A percentile compares a stretch with the other conserved stretches of the same genome.
Evolutionary conservation across 345 rosid genomes (phyloP).

Genomic region (Aquilaria malaccensis): DNA sequence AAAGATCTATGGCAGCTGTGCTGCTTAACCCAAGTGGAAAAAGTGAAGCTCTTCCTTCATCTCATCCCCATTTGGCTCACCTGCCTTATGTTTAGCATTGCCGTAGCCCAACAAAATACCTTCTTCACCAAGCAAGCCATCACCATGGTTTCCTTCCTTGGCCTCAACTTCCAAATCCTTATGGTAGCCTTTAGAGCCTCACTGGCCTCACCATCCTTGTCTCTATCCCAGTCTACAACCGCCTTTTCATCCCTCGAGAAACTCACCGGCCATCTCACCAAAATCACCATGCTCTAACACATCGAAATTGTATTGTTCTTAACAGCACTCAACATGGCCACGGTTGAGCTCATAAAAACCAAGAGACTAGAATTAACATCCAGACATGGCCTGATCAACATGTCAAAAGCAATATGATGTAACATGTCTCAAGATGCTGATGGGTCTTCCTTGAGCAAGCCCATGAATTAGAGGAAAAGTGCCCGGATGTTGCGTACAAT

Average conservation of each 20-base stretch:
- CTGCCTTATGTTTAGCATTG: slow-evolving; percentile 65
- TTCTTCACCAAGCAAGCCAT: slow-evolving; percentile 63
- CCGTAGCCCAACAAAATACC: slow-evolving; percentile 64
- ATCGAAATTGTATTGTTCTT: slow-evolving; percentile 66
- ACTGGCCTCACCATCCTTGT: slow-evolving; percentile 46
- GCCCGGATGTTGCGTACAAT: too few species aligned
- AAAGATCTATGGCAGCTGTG: slow-evolving; percentile 81
- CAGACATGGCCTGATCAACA: slow-evolving; percentile 41
- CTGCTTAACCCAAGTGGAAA: slow-evolving; percentile 71
- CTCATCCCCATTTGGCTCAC: slow-evolving; percentile 27
- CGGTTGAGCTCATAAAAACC: too few species aligned
- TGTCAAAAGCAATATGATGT: slow-evolving; percentile 26
- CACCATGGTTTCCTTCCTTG: slow-evolving; percentile 28
- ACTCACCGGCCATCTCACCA: slow-evolving; percentile 53
- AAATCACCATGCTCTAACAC: slow-evolving; percentile 71
- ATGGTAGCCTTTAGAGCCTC: slow-evolving; percentile 66
- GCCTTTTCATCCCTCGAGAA: slow-evolving; percentile 54
- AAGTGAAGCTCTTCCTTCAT: slow-evolving; percentile 56
- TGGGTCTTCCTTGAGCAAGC: too few species aligned
- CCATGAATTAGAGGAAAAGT: too few species aligned
- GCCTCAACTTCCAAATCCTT: slow-evolving; percentile 50
- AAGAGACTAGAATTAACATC: slow-evolving; percentile 15
- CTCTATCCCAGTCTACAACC: slow-evolving; percentile 31
- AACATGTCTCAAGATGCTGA: too few species aligned
- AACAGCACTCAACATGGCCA: slow-evolving; percentile 17